A percentile compares a stretch with the other conserved stretches of the same genome.
These are phyloP conservation scores for Lipomyces yamanashiensis DNA, from an alignment of 805 yeast species.

Conservation along the genomic window DNA sequence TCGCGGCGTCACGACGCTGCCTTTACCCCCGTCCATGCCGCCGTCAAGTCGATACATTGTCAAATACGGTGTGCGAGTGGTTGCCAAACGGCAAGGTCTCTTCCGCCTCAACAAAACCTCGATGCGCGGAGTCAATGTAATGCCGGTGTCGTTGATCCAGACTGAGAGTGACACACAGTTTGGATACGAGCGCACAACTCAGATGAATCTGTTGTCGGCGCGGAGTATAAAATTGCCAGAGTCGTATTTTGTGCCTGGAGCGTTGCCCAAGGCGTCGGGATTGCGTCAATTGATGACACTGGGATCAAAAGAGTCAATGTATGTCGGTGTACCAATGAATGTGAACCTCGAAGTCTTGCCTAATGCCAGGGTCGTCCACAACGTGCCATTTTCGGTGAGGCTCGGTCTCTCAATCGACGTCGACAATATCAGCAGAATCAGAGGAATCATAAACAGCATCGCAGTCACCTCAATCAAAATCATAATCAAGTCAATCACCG, in stretches of 20 bases:
- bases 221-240: slow-evolving; percentile 21
- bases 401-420: slow-evolving; percentile 9
- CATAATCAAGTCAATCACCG: not conserved
- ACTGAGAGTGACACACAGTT: no score
- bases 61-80: slow-evolving; percentile 16
- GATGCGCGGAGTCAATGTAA: not conserved
- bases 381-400: slow-evolving; percentile 7
- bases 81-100: slow-evolving; percentile 15
- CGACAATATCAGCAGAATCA: slow-evolving; percentile 8
- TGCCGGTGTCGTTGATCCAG: slow-evolving; percentile 11
- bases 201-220: slow-evolving; percentile 7
- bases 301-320: slow-evolving; percentile 15
- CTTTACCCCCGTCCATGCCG: slow-evolving; percentile 21
- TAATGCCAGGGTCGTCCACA: slow-evolving; percentile 1
- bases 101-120: slow-evolving; percentile 10
- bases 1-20: slow-evolving; percentile 3
- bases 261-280: slow-evolving; percentile 19
- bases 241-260: slow-evolving; percentile 26
- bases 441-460: slow-evolving; percentile 17
- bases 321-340: slow-evolving; percentile 17
- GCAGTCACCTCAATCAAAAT: slow-evolving; percentile 8
- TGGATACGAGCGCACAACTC: not conserved
- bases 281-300: slow-evolving; percentile 17
- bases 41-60: slow-evolving; percentile 3
- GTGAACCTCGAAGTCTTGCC: not conserved